Conservation (phyloP, 2,329 filamentous ascomycete genomes). For the Penicillium sp. region DNA sequence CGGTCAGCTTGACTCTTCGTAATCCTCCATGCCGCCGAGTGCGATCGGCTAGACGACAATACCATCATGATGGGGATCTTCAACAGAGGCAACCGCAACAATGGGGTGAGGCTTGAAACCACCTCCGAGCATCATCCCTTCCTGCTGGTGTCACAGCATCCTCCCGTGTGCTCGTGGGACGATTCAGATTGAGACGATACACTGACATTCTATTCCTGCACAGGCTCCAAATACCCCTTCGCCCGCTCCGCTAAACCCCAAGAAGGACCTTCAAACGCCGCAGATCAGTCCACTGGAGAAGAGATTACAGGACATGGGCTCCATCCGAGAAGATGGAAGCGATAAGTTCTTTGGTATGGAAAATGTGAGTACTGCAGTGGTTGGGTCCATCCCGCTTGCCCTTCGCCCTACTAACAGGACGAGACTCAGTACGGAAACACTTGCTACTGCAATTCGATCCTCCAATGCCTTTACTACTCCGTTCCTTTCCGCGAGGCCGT, state of each 20-base stretch:
- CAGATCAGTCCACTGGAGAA: conserved; percentile 64
- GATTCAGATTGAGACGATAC: conserved; percentile 10
- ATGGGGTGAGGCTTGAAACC: conserved; percentile 32
- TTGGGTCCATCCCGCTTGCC: not conserved
- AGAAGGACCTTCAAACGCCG: conserved; percentile 61
- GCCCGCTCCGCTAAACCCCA: conserved; percentile 49
- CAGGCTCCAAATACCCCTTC: conserved; percentile 52
- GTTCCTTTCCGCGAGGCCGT: conserved; percentile 91
- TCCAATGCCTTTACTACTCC: conserved; percentile 96
- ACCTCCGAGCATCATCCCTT: conserved; percentile 12
- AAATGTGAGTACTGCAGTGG: conserved; percentile 66
- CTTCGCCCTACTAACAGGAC: not conserved
- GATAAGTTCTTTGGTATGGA: conserved; percentile 99
- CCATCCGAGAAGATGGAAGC: conserved; percentile 81
- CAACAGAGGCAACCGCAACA: conserved; percentile 37
- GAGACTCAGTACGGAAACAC: conserved; percentile 85
- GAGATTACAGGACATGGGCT: conserved; percentile 78
- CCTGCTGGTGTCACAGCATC: conserved; percentile 17
- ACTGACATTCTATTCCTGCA: conserved; percentile 18
- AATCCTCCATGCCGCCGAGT: conserved; percentile 21
- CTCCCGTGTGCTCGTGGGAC: conserved; percentile 12
- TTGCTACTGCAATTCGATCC: conserved; percentile 97
- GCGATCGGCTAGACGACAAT: conserved; percentile 20
- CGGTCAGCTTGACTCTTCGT: not conserved
- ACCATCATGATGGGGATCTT: conserved; percentile 39